A percentile compares a stretch with the other conserved stretches of the same genome.
These are phyloP conservation scores for Coemansia sp. DNA, from an alignment of 192 early-diverging fungal species.

Conservation along the genomic window DNA sequence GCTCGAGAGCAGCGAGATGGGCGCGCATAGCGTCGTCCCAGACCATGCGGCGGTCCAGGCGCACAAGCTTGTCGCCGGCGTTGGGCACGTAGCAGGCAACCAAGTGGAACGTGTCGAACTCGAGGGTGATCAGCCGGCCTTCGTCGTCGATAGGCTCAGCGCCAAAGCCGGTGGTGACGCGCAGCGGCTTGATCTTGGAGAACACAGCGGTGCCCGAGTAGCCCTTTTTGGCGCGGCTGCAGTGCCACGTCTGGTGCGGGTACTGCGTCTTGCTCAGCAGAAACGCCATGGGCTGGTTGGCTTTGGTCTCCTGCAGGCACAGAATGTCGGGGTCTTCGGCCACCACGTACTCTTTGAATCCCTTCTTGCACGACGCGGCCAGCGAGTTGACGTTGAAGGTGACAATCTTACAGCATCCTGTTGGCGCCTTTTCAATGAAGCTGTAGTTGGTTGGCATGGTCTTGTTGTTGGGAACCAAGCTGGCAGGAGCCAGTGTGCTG, in stretches of 20 bases:
- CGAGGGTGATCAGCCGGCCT: slow-evolving; percentile 72
- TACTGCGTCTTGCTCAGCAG: slow-evolving; percentile 63
- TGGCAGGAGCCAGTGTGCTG: not conserved
- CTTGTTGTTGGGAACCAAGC: slow-evolving; percentile 58
- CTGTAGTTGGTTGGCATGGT: slow-evolving; percentile 62
- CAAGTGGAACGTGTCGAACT: slow-evolving; percentile 66
- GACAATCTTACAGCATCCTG: slow-evolving; percentile 62
- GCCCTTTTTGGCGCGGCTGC: slow-evolving; percentile 69
- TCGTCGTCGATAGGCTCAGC: slow-evolving; percentile 57
- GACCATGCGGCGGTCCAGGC: slow-evolving; percentile 63
- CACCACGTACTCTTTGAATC: slow-evolving; percentile 68
- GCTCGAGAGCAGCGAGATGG: slow-evolving; percentile 67
- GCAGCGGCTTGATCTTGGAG: slow-evolving; percentile 73
- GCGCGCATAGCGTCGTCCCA: slow-evolving; percentile 67
- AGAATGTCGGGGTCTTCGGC: slow-evolving; percentile 81
- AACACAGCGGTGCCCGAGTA: slow-evolving; percentile 77
- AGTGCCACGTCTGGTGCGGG: slow-evolving; percentile 71
- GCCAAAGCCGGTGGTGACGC: slow-evolving; percentile 62
- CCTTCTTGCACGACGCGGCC: slow-evolving; percentile 74
- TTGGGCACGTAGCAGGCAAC: slow-evolving; percentile 81
- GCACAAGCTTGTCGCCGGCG: slow-evolving; percentile 69
- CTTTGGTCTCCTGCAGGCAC: slow-evolving; percentile 84
- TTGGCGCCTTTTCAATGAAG: slow-evolving; percentile 56
- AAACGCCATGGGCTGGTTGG: slow-evolving; percentile 65
- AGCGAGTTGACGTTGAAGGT: slow-evolving; percentile 82